Base-by-base conservation (phyloP, 805 yeast genomes). In the Sugiyamaella valdiviana region DNA sequence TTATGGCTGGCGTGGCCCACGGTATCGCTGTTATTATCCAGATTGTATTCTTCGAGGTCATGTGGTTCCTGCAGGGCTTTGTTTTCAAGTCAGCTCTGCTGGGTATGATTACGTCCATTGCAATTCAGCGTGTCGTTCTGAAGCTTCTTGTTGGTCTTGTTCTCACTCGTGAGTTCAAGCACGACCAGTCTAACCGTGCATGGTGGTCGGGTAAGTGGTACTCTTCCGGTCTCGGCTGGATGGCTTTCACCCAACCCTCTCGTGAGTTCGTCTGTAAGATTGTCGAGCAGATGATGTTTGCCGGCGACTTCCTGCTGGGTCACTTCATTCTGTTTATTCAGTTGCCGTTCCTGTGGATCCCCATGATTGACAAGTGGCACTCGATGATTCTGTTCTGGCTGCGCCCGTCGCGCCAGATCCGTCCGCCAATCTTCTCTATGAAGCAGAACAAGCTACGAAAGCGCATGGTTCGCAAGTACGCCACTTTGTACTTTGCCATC, bases 121-220 rank as follows among this genome's bases (percentile, higher is more conserved):
- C 90, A 70, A 73, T 86, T 62, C 96, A 95, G 76, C 82, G 97
- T 73, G 70, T 85, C 46, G 67, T 93, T 57, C 85, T 91, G 79
- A 89, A 89, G 75, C 66, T 83, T 60, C 74, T 93, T 75, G 86
- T 95, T 9, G 73, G 83, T 46, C 69, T 80, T 57, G 72, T 82
- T 69, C 75, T 95, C 64, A 87, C 97, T 46, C 82, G 99, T 75
- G 99, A 93, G 73, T 89, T 89, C 76, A 88, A 88, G 82, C 86
- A 85, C 61, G 97, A 91, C 71, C 87, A 83, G 64, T 76, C 98
- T 35, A 93, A 93, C 74, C 85, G 95, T 60, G 98, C 99, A 23
- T 93, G 95, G 95, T 93, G 99, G 99, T 86, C 96, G 50, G 99
- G 99, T 77, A 90, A 89, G 71, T 93, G 99, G 99, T 89, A 90